These are phyloP conservation scores for Pholiota molesta DNA, from an alignment of 768 basidiomycete genomes.

Conservation along the genomic window DNA sequence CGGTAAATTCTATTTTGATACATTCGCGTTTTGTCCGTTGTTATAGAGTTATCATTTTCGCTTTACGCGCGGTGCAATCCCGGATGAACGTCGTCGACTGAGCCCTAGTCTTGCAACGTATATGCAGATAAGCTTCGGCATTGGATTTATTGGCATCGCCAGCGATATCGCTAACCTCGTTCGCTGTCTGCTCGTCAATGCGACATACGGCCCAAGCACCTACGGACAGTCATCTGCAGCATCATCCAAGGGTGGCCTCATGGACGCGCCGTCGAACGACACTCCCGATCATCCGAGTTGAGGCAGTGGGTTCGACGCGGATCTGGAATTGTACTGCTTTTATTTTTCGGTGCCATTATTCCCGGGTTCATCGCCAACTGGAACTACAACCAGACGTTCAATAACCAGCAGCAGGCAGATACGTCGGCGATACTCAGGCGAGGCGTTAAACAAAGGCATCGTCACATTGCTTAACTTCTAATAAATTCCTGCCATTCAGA, in stretches of 20 bases:
- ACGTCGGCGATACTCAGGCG: neutral
- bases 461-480: neutral
- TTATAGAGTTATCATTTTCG: slow-evolving; percentile 32
- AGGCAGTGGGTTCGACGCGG: neutral
- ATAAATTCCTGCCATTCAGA: neutral
- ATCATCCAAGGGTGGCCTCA: slow-evolving; percentile 25
- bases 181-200: slow-evolving; percentile 40
- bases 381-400: neutral
- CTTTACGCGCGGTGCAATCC: slow-evolving; percentile 31
- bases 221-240: slow-evolving; percentile 31
- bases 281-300: slow-evolving; percentile 18
- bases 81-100: slow-evolving; percentile 18
- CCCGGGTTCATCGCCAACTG: slow-evolving; percentile 2
- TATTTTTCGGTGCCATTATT: slow-evolving; percentile 1
- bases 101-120: slow-evolving; percentile 30
- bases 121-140: slow-evolving; percentile 32
- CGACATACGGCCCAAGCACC: slow-evolving; percentile 36
- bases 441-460: neutral
- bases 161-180: slow-evolving; percentile 37
- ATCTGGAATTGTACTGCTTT: neutral
- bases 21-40: neutral
- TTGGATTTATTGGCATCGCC: slow-evolving; percentile 37
- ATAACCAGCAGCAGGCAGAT: neutral
- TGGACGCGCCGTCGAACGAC: slow-evolving; percentile 26
- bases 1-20: neutral